Percentiles rank a stretch among this genome's conserved stretches.
Evolutionary conservation across 495 filamentous ascomycete genomes (phyloP).

Genomic region (Aspergillus nidulans): DNA sequence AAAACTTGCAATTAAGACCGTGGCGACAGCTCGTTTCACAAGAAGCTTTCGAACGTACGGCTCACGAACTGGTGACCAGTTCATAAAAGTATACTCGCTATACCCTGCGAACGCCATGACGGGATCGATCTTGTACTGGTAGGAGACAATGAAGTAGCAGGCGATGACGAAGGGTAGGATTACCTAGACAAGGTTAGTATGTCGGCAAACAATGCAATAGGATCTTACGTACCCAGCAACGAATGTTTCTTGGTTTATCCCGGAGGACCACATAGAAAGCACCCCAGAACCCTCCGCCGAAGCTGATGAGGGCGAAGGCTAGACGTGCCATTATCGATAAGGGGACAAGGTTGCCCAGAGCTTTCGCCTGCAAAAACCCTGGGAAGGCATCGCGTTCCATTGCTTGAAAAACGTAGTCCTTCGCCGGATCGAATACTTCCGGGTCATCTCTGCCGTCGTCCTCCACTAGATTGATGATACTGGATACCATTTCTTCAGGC

Average conservation of each 20-base stretch:
- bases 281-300: slow-evolving; percentile 92
- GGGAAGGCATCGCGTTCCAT: slow-evolving; percentile 99
- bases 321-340: slow-evolving; percentile 77
- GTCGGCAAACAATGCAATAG: not conserved
- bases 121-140: slow-evolving; percentile 93
- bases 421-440: slow-evolving; percentile 93
- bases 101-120: slow-evolving; percentile 81
- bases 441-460: slow-evolving; percentile 88
- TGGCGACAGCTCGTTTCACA: slow-evolving; percentile 73
- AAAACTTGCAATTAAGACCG: slow-evolving; percentile 64
- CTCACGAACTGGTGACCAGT: slow-evolving; percentile 79
- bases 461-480: slow-evolving; percentile 80
- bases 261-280: slow-evolving; percentile 90
- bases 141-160: slow-evolving; percentile 79
- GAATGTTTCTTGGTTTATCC: slow-evolving; percentile 63
- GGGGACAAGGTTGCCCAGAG: slow-evolving; percentile 89
- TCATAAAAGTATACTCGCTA: slow-evolving; percentile 94
- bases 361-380: slow-evolving; percentile 90
- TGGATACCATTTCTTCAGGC: slow-evolving; percentile 75
- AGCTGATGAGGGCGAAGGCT: slow-evolving; percentile 75
- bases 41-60: slow-evolving; percentile 83
- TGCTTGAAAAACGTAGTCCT: slow-evolving; percentile 98
- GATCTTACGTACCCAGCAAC: slow-evolving; percentile 70
- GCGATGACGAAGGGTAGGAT: slow-evolving; percentile 92
- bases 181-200: slow-evolving; percentile 51